These are phyloP conservation scores for Monoraphidium neglectum DNA, from an alignment of 139 green algal species.

Conservation along the genomic window DNA sequence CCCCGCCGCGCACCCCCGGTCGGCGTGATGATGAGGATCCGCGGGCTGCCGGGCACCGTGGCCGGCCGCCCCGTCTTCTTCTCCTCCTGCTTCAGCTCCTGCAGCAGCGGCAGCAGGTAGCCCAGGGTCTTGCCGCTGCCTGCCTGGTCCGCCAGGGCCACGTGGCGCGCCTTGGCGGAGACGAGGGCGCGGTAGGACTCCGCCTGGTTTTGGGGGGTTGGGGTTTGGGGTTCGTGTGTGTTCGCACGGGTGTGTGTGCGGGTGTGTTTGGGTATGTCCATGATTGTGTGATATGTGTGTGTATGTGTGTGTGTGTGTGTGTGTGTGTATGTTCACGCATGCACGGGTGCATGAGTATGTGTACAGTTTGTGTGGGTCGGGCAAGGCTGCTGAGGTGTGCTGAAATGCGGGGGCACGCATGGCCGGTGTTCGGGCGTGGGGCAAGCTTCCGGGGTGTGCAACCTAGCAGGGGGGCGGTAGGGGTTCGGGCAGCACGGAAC, in stretches of 20 bases:
- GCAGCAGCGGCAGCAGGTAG: slow-evolving; percentile 84
- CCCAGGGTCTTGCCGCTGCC: slow-evolving; percentile 92
- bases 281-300: not conserved
- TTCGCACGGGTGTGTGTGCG: not conserved
- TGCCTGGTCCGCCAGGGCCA: slow-evolving; percentile 83
- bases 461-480: too few relatives aligned
- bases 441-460: too few relatives aligned
- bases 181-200: slow-evolving; percentile 32
- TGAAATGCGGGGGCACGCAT: too few relatives aligned
- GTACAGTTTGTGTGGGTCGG: too few relatives aligned
- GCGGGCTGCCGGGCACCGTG: slow-evolving; percentile 34
- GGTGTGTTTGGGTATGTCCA: not conserved
- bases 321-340: too few relatives aligned
- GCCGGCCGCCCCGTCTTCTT: slow-evolving; percentile 20
- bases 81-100: slow-evolving; percentile 60
- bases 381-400: too few relatives aligned
- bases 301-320: too few relatives aligned
- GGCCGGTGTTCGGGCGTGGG: too few relatives aligned
- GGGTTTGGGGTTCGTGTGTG: not conserved
- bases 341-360: too few relatives aligned
- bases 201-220: slow-evolving; percentile 24
- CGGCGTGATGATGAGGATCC: slow-evolving; percentile 64
- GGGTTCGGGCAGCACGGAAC: too few relatives aligned
- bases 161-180: slow-evolving; percentile 7
- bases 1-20: slow-evolving; percentile 46